Evolutionary conservation across 179 eudicot species (phyloP).

Genomic region (Camellia oleifera): DNA sequence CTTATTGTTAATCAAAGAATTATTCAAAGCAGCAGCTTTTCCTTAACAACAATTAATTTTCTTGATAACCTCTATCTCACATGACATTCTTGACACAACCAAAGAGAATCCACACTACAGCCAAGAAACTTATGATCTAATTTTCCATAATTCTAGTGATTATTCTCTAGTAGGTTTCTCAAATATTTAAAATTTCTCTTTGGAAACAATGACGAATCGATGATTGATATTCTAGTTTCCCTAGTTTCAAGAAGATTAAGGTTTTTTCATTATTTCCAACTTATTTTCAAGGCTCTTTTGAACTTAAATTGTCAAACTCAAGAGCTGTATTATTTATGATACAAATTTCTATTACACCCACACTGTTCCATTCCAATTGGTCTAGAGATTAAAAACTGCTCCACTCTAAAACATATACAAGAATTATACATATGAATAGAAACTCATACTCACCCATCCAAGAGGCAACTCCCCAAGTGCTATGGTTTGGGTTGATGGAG

Average conservation of each 20-base stretch:
- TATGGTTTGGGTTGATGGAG: constrained; percentile 32
- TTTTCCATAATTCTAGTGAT: background rate
- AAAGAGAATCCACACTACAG: background rate
- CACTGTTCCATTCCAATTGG: background rate
- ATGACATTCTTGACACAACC: background rate
- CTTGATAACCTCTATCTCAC: background rate
- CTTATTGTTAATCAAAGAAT: background rate
- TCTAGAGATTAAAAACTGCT: background rate
- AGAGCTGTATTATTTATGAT: background rate
- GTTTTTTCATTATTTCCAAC: background rate
- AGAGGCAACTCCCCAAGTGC: constrained; percentile 45
- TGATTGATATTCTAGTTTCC: background rate
- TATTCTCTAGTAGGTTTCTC: background rate
- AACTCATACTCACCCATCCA: constrained; percentile 77
- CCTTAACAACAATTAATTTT: background rate
- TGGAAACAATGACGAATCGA: background rate
- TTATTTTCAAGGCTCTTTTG: too few species aligned
- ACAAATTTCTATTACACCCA: background rate
- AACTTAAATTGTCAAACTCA: too few species aligned
- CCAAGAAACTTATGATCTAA: background rate
- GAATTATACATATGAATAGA: constrained; percentile 1
- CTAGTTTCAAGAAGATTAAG: background rate
- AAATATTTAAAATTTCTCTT: background rate
- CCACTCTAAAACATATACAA: background rate
- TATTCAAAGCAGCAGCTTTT: background rate